A percentile compares a stretch with the other conserved stretches of the same genome.
These are phyloP conservation scores for Cephaloascus fragrans DNA, from an alignment of 805 yeast species.

Conservation along the genomic window DNA sequence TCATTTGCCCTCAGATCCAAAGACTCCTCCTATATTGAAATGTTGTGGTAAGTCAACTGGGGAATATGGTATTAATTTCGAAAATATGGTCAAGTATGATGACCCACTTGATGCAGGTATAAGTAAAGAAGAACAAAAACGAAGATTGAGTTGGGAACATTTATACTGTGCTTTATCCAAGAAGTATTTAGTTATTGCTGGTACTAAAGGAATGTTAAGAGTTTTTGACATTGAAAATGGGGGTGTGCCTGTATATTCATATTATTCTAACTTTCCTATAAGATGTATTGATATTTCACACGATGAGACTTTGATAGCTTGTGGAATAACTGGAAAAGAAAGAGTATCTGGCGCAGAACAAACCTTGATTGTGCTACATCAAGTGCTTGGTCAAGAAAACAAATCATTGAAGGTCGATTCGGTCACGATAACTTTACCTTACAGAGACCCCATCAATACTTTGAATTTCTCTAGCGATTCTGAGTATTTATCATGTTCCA, in stretches of 20 bases:
- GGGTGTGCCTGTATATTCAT: slow-evolving; percentile 62
- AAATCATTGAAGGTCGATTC: slow-evolving; percentile 33
- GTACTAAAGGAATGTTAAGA: slow-evolving; percentile 61
- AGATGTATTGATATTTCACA: slow-evolving; percentile 68
- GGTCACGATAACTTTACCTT: slow-evolving; percentile 71
- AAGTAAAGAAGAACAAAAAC: slow-evolving; percentile 17
- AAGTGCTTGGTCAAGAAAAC: slow-evolving; percentile 9
- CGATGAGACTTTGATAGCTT: slow-evolving; percentile 55
- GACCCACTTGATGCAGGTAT: background rate
- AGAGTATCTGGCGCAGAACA: slow-evolving; percentile 59
- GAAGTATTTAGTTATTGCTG: slow-evolving; percentile 54
- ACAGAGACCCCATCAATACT: slow-evolving; percentile 73
- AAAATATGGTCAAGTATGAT: slow-evolving; percentile 8
- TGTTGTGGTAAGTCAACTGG: slow-evolving; percentile 67
- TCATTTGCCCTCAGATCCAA: slow-evolving; percentile 36
- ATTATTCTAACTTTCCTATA: slow-evolving; percentile 64
- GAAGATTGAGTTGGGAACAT: slow-evolving; percentile 47
- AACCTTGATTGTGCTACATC: slow-evolving; percentile 61
- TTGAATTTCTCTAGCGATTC: slow-evolving; percentile 68
- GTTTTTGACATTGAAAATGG: slow-evolving; percentile 45
- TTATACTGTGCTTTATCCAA: slow-evolving; percentile 51
- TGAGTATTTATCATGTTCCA: slow-evolving; percentile 62
- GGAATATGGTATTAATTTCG: slow-evolving; percentile 49
- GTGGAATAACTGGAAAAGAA: slow-evolving; percentile 78
- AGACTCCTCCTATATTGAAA: slow-evolving; percentile 40